Evolutionary conservation across 768 basidiomycete genomes (phyloP), one percentile per base, ranked within the genome.

Genomic region (Termitomyces heimii): DNA sequence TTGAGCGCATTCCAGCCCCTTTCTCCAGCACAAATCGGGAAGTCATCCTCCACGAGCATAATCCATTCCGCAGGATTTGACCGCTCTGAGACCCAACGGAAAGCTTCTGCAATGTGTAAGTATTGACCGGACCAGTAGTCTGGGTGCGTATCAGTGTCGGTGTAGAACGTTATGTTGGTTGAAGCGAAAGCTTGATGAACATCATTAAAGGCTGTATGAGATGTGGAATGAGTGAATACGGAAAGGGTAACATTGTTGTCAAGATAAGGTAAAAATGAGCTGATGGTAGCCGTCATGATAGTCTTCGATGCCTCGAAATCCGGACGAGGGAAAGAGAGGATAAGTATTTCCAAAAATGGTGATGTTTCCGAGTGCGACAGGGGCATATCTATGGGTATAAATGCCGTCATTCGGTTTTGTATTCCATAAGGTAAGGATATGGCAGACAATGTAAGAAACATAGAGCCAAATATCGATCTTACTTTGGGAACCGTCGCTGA

Each of bases 41-140:
- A 77, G 58, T 78, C 75, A 59, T 78, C 76, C 53, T 77, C 76
- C 29, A 74, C 65, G 13, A 77, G 64, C 71, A 76, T 76, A 4
- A 77, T 59, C n/a, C n/a, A n/a, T n/a, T 75, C 75, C 14, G 73
- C 67, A 37, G 59, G 56, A n/a, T 16, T 31, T 0, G 57, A 34
- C 5, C 58, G 56, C 43, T 65, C 65, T 34, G 49, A 34, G 56
- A 64, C 59, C 77, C 75, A 77, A 28, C 70, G 57, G 40, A 77
- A 70, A 4, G 75, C 75, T 46, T 78, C 76, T 8, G 74, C 67
- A 32, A 73, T 67, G 60, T 77, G 77, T 32, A 77, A 65, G 55
- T 76, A 68, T 46, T 78, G 77, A 0, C 71, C 72, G 18, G 63
- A 47, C 18, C 46, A 28, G 6, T 62, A 63, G 18, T 70, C 64